Base-by-base conservation (phyloP, 202 grass and related monocot species). In the Tripidium arundinaceum region DNA sequence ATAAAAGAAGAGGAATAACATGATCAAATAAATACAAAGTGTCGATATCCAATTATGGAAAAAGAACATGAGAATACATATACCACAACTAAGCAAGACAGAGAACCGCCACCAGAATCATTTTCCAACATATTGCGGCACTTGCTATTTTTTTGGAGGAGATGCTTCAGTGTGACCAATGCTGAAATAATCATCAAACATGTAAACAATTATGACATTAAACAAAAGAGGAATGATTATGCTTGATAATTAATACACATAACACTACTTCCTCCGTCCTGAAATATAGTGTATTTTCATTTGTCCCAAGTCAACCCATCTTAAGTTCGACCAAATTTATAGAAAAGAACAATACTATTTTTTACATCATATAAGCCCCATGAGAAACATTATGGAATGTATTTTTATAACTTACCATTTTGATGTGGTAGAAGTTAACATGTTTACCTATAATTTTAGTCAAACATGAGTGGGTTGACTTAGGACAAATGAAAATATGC, bases 41-140 rank as follows among this genome's bases (percentile, higher is more conserved):
- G 38, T 21, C n/a, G 22, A 67, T 40, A 47, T 36, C 43, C 6
- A 49, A 79, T 70, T 52, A 66, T 65, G 31, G 25, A 84, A 81
- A 78, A 66, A 19, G 22, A 58, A 78, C 6, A 33, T 33, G 45
- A 46, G 59, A 61, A 78, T 22, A 76, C 3, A 74, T 65, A 83
- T 89, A 99, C 96, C 83, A 65, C 88, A 83, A 93, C 90, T 83
- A 99, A 88, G 80, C 88, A 84, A 82, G 92, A 91, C 26, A 99
- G 61, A 45, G 92, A 99, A 72, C 96, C 96, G 0, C 96, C 92
- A 68, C 96, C 88, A 86, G 88, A 86, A 83, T 99, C 96, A 83
- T 99, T 98, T 76, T 99, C 92, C 80, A 96, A 83, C 85, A 99
- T 87, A 83, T 91, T 93, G 28, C 92, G 80, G 77, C 96, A 94